Evolutionary conservation across 2,329 filamentous ascomycete genomes (phyloP).

Genomic region (Hypoxylon sp.): DNA sequence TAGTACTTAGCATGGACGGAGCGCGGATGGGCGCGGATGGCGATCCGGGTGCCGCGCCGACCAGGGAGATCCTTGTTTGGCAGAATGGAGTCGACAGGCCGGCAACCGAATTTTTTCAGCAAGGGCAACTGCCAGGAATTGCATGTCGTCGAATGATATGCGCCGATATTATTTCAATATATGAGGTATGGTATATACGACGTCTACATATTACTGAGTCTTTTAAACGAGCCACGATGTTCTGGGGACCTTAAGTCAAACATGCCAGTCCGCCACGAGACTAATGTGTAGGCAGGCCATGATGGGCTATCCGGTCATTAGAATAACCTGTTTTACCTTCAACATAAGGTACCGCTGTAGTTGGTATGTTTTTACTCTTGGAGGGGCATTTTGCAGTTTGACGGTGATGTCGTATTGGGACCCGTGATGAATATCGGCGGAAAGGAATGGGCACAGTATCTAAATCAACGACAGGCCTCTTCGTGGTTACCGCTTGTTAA

Average conservation of each 20-base stretch:
- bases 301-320: background rate
- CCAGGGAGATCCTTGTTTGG: constrained; percentile 32
- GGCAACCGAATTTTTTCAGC: constrained; percentile 23
- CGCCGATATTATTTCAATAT: constrained; percentile 20
- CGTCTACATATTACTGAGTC: background rate
- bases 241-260: constrained; percentile 7
- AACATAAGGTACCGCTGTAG: constrained; percentile 1
- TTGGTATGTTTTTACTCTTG: constrained; percentile 3
- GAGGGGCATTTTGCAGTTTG: background rate
- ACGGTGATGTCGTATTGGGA: constrained; percentile 14
- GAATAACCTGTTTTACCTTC: constrained; percentile 4
- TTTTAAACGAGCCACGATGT: constrained; percentile 8
- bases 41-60: constrained; percentile 39
- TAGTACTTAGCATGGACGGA: constrained; percentile 28
- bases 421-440: constrained; percentile 17
- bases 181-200: constrained; percentile 10
- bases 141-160: constrained; percentile 37
- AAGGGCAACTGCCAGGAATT: constrained; percentile 21
- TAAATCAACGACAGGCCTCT: constrained; percentile 5
- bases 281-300: constrained; percentile 7
- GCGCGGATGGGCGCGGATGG: constrained; percentile 42
- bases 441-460: constrained; percentile 10
- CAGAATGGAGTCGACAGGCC: constrained; percentile 33
- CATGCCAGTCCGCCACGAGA: background rate
- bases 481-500: constrained; percentile 13